Evolutionary conservation across 2,329 filamentous ascomycete genomes (phyloP).

Genomic region (Microsporum audouinii): DNA sequence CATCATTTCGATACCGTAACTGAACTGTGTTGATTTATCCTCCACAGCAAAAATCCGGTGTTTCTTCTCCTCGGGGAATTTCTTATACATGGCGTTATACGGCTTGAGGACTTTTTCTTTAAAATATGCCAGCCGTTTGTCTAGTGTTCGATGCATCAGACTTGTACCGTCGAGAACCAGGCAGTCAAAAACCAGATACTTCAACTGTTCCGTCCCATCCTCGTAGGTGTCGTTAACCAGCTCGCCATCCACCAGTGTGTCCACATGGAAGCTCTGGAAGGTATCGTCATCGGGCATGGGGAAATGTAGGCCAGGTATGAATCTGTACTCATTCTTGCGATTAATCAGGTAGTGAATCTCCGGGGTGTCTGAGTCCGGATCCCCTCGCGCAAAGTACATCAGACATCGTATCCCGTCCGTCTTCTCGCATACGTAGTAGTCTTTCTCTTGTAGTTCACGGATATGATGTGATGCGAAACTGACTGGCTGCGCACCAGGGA

Average conservation of each 20-base stretch:
- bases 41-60: constrained; percentile 70
- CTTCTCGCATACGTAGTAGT: constrained; percentile 98
- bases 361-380: constrained; percentile 44
- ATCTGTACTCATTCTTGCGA: constrained; percentile 96
- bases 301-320: constrained; percentile 67
- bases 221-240: constrained; percentile 71
- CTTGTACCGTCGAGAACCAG: constrained; percentile 66
- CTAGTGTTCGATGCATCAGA: constrained; percentile 66
- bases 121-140: constrained; percentile 83
- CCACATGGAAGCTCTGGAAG: constrained; percentile 56
- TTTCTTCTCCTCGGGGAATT: constrained; percentile 57
- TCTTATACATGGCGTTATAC: constrained; percentile 61
- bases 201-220: constrained; percentile 57
- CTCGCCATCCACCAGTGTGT: constrained; percentile 85
- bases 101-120: constrained; percentile 66
- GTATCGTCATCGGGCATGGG: constrained; percentile 55
- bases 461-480: constrained; percentile 77
- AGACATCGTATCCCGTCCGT: constrained; percentile 92
- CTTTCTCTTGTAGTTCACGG: constrained; percentile 64
- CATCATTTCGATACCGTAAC: constrained; percentile 84
- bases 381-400: constrained; percentile 63
- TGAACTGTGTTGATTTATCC: constrained; percentile 80
- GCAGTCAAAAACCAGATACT: constrained; percentile 89
- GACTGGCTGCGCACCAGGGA: constrained; percentile 88
- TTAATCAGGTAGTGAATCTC: constrained; percentile 90